Conservation (phyloP, 2,329 filamentous ascomycete species). For the Aspergillus sp. region DNA sequence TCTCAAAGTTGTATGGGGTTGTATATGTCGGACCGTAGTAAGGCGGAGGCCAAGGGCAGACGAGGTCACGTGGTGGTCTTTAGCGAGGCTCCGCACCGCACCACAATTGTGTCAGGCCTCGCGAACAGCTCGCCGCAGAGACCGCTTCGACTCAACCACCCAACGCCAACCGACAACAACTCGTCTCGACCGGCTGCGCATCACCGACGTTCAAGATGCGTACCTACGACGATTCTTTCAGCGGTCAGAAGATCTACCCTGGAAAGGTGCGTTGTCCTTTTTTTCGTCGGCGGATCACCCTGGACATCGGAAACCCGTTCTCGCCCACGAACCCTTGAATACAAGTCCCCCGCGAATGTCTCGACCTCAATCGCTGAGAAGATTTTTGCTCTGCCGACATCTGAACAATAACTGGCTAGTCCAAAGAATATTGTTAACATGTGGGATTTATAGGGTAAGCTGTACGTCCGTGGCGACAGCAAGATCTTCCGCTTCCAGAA, state of each 20-base stretch:
- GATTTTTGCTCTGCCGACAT: not conserved
- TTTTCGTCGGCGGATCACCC: slow-evolving; percentile 6
- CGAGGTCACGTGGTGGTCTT: slow-evolving; percentile 42
- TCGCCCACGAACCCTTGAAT: slow-evolving; percentile 3
- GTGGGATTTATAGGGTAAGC: slow-evolving; percentile 75
- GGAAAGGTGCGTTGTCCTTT: slow-evolving; percentile 63
- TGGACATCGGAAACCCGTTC: not conserved
- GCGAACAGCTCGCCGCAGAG: slow-evolving; percentile 35
- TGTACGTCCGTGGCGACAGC: slow-evolving; percentile 99
- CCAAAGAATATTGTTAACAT: slow-evolving; percentile 25
- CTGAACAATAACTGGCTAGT: not conserved
- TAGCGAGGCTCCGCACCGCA: slow-evolving; percentile 45
- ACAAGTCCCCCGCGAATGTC: slow-evolving; percentile 1
- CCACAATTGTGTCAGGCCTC: slow-evolving; percentile 40
- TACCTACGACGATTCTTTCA: slow-evolving; percentile 78
- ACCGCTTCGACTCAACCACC: slow-evolving; percentile 44
- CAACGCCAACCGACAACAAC: slow-evolving; percentile 43
- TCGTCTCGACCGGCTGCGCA: slow-evolving; percentile 42
- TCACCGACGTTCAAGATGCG: slow-evolving; percentile 62
- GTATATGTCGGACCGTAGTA: not conserved
- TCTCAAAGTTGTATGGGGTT: not conserved
- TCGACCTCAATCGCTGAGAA: not conserved
- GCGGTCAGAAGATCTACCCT: slow-evolving; percentile 75
- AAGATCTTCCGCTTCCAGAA: slow-evolving; percentile 99
- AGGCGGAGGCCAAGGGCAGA: slow-evolving; percentile 35